These are phyloP conservation scores for Lachnellula cervina DNA, from an alignment of 2,329 filamentous ascomycete genomes.

Conservation along the genomic window DNA sequence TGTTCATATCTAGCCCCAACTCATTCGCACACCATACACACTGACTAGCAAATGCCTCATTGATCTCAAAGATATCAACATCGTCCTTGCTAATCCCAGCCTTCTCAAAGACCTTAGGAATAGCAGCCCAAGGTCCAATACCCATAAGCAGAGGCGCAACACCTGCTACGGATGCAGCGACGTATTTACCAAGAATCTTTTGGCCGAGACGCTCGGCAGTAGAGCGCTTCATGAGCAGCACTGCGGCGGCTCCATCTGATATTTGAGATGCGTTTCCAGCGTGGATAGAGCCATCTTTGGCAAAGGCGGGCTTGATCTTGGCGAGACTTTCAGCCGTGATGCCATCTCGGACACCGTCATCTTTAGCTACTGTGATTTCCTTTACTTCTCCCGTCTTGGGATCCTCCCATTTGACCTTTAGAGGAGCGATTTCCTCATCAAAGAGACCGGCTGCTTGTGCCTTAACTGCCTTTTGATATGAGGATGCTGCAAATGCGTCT, in stretches of 20 bases:
- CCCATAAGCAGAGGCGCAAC: slow-evolving; percentile 95
- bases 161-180: slow-evolving; percentile 78
- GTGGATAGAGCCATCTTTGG: slow-evolving; percentile 89
- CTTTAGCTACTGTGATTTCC: slow-evolving; percentile 74
- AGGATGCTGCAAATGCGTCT: slow-evolving; percentile 89
- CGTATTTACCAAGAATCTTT: slow-evolving; percentile 87
- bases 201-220: slow-evolving; percentile 86
- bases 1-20: slow-evolving; percentile 73
- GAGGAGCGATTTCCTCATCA: slow-evolving; percentile 81
- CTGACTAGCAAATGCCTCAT: slow-evolving; percentile 96
- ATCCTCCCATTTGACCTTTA: slow-evolving; percentile 83
- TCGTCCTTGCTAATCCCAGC: slow-evolving; percentile 83
- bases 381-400: slow-evolving; percentile 84
- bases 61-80: slow-evolving; percentile 97
- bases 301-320: slow-evolving; percentile 88
- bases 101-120: slow-evolving; percentile 84
- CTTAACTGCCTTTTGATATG: slow-evolving; percentile 82
- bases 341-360: slow-evolving; percentile 81
- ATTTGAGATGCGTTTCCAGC: slow-evolving; percentile 95
- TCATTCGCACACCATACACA: slow-evolving; percentile 91
- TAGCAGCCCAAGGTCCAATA: slow-evolving; percentile 90
- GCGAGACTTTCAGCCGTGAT: slow-evolving; percentile 83
- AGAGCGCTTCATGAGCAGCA: slow-evolving; percentile 90
- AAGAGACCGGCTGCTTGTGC: slow-evolving; percentile 89
- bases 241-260: slow-evolving; percentile 90